A percentile compares a stretch with the other conserved stretches of the same genome.
phyloP scores from a whole-genome alignment of 1,139 yeast genomes.

The Pichia sp. region DNA sequence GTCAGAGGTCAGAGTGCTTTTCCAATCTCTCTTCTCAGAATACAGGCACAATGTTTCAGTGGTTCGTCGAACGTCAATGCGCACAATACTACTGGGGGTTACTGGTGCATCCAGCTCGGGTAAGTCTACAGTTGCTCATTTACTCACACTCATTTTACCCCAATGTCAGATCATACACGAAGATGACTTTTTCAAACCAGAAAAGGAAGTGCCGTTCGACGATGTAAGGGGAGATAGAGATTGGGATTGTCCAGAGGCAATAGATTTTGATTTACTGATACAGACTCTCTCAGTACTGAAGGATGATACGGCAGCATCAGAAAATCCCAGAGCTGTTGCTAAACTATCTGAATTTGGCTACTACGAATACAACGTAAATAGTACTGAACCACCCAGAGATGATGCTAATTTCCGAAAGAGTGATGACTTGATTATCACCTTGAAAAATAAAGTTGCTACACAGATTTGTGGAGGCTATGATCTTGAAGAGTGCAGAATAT shows the following conservation, averaged over 20 bases:
- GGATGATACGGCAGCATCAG: neutral
- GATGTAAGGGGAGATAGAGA: slow-evolving; percentile 48
- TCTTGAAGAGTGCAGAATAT: slow-evolving; percentile 29
- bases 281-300: slow-evolving; percentile 6
- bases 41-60: too few species aligned
- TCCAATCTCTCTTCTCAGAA: too few species aligned
- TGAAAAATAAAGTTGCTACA: neutral
- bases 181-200: slow-evolving; percentile 77
- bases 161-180: slow-evolving; percentile 59
- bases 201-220: slow-evolving; percentile 64
- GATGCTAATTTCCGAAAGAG: slow-evolving; percentile 10
- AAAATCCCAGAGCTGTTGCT: slow-evolving; percentile 1
- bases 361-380: slow-evolving; percentile 7
- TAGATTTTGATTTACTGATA: slow-evolving; percentile 52
- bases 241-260: slow-evolving; percentile 92
- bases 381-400: slow-evolving; percentile 12
- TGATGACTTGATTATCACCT: neutral
- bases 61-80: too few species aligned
- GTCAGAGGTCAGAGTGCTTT: too few species aligned
- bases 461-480: too few species aligned
- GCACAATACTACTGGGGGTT: slow-evolving; percentile 43
- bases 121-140: slow-evolving; percentile 53
- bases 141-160: slow-evolving; percentile 38
- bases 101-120: slow-evolving; percentile 94
- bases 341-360: neutral